A percentile compares a stretch with the other conserved stretches of the same genome.
phyloP scores from a whole-genome alignment of 2,329 filamentous ascomycete genomes.

The Rachicladosporium sp. region DNA sequence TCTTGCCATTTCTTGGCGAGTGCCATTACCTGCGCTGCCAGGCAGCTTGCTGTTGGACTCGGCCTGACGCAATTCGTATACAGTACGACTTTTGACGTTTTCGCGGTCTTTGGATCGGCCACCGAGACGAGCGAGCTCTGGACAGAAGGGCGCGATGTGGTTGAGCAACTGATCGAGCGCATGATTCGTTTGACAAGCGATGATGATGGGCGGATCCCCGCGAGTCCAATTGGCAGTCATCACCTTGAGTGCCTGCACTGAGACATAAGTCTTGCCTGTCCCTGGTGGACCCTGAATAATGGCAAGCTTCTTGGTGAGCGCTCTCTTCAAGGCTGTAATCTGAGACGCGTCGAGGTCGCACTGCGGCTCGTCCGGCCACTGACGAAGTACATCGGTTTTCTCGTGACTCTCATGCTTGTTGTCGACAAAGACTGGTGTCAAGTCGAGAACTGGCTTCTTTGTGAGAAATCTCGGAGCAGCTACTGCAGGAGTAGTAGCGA shows the following conservation, averaged over 20 bases:
- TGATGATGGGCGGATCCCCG: constrained; percentile 56
- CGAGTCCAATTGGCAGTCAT: constrained; percentile 47
- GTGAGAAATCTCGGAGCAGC: too few relatives aligned
- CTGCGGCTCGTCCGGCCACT: constrained; percentile 39
- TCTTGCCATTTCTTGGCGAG: constrained; percentile 30
- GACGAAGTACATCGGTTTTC: constrained; percentile 41
- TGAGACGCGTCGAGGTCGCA: constrained; percentile 59
- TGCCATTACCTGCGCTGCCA: constrained; percentile 29
- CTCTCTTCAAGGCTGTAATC: constrained; percentile 51
- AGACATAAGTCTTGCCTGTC: constrained; percentile 72
- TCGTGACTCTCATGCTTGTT: constrained; percentile 26
- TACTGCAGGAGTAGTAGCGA: constrained; percentile 35
- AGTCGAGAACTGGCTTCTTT: constrained; percentile 39
- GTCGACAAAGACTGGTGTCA: constrained; percentile 25
- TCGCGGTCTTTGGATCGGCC: constrained; percentile 54
- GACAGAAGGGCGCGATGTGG: constrained; percentile 50
- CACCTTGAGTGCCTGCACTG: constrained; percentile 56
- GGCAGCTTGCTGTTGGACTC: constrained; percentile 22
- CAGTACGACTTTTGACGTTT: constrained; percentile 50
- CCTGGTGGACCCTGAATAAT: constrained; percentile 76
- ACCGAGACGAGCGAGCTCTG: constrained; percentile 54
- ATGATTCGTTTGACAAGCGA: constrained; percentile 83
- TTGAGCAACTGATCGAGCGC: constrained; percentile 70
- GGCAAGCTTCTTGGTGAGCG: constrained; percentile 59
- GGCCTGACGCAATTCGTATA: constrained; percentile 48